A percentile compares a stretch with the other conserved stretches of the same genome.
These are phyloP conservation scores for Pichia inconspicua DNA, from an alignment of 1,139 yeast genomes.

Conservation along the genomic window DNA sequence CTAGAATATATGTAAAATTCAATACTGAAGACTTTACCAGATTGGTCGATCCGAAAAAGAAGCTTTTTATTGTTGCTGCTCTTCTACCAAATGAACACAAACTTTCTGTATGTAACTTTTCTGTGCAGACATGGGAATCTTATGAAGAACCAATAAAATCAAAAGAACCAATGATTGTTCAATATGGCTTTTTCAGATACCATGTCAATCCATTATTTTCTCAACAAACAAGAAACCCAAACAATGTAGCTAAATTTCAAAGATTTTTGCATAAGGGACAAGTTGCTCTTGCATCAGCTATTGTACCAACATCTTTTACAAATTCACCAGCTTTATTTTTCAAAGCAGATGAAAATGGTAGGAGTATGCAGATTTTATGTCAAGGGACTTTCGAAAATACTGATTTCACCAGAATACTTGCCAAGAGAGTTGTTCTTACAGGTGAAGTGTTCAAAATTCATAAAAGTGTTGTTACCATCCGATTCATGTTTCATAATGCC, in stretches of 20 bases:
- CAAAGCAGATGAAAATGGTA: slow-evolving; percentile 35
- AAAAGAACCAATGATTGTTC: slow-evolving; percentile 71
- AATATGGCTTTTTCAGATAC: slow-evolving; percentile 89
- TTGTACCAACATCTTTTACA: slow-evolving; percentile 83
- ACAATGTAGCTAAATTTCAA: slow-evolving; percentile 83
- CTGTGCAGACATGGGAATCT: slow-evolving; percentile 83
- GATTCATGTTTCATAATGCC: slow-evolving; percentile 95
- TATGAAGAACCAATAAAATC: slow-evolving; percentile 78
- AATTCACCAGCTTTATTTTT: slow-evolving; percentile 75
- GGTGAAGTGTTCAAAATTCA: slow-evolving; percentile 96
- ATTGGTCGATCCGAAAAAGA: slow-evolving; percentile 31
- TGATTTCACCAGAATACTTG: slow-evolving; percentile 76
- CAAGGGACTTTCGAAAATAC: slow-evolving; percentile 86
- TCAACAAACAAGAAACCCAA: slow-evolving; percentile 66
- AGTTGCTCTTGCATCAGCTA: slow-evolving; percentile 71
- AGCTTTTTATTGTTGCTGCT: slow-evolving; percentile 62
- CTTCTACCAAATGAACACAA: slow-evolving; percentile 82
- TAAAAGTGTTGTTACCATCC: slow-evolving; percentile 80
- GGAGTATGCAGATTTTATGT: slow-evolving; percentile 60
- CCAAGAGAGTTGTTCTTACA: slow-evolving; percentile 82
- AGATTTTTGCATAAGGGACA: slow-evolving; percentile 78
- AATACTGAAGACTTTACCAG: slow-evolving; percentile 44
- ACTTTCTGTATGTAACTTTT: slow-evolving; percentile 71
- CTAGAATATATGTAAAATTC: slow-evolving; percentile 54
- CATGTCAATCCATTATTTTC: slow-evolving; percentile 80